Evolutionary conservation across 306 rosid genomes (phyloP).

Genomic region (Begonia peltatifolia): DNA sequence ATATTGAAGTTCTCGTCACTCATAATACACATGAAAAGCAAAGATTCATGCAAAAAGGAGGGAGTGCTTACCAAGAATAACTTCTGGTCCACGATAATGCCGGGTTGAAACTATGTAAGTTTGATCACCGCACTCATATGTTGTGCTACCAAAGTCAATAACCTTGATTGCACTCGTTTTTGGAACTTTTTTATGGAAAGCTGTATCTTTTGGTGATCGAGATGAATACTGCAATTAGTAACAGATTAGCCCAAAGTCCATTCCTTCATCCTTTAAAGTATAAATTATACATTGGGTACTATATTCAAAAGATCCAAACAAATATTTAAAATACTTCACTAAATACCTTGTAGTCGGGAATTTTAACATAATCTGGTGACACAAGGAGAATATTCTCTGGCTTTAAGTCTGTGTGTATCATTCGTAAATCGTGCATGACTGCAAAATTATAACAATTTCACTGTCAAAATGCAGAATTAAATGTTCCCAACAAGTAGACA

Average conservation of each 20-base stretch:
- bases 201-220: slow-evolving; percentile 49
- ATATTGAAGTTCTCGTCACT: not conserved
- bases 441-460: slow-evolving; percentile 12
- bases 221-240: too few relatives aligned
- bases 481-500: not conserved
- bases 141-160: slow-evolving; percentile 96
- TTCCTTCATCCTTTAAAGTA: not conserved
- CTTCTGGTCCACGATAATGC: too few relatives aligned
- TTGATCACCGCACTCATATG: slow-evolving; percentile 72
- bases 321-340: slow-evolving; percentile 7
- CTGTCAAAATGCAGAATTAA: not conserved
- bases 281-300: not conserved
- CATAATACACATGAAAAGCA: not conserved
- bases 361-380: slow-evolving; percentile 41
- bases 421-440: slow-evolving; percentile 83
- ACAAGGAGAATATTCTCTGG: slow-evolving; percentile 77
- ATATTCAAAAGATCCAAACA: not conserved
- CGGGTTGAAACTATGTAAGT: slow-evolving; percentile 14
- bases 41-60: slow-evolving; percentile 59
- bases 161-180: slow-evolving; percentile 86
- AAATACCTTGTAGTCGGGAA: too few relatives aligned
- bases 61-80: too few relatives aligned
- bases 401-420: slow-evolving; percentile 79
- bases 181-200: slow-evolving; percentile 68
- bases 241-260: not conserved